Conservation (phyloP, 2,329 filamentous ascomycete genomes). For the Pyricularia pennisetigena region DNA sequence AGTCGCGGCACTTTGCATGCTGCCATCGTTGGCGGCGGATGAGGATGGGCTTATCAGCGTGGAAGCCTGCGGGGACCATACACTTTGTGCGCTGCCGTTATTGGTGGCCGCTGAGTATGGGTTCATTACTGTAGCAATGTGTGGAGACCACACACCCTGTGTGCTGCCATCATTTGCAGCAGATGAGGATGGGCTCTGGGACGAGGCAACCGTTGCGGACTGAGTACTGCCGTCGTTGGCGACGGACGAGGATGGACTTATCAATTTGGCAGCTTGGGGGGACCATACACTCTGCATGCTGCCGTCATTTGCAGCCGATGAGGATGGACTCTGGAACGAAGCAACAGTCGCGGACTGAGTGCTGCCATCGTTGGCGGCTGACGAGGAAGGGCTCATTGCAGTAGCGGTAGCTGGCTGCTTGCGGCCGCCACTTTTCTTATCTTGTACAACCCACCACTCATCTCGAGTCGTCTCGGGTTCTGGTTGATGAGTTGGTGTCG, state of each 20-base stretch:
- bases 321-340: slow-evolving; percentile 12
- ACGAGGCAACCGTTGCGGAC: background rate
- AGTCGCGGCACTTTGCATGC: background rate
- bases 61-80: background rate
- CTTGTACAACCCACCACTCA: slow-evolving; percentile 26
- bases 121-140: background rate
- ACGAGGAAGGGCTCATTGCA: background rate
- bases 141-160: background rate
- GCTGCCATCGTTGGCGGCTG: background rate
- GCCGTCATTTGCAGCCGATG: slow-evolving; percentile 9
- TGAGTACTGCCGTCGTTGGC: background rate
- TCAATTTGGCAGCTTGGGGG: background rate
- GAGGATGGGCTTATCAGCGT: slow-evolving; percentile 5
- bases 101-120: background rate
- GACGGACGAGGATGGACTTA: background rate
- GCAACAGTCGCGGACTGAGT: background rate
- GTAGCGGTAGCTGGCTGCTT: background rate
- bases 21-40: background rate
- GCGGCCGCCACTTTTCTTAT: slow-evolving; percentile 14
- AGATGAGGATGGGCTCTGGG: slow-evolving; percentile 4
- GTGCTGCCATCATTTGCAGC: background rate
- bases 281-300: background rate
- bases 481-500: background rate
- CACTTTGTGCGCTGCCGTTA: background rate
- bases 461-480: slow-evolving; percentile 15